phyloP scores from a whole-genome alignment of 208 protist species.

The Zelonia costaricensis region DNA sequence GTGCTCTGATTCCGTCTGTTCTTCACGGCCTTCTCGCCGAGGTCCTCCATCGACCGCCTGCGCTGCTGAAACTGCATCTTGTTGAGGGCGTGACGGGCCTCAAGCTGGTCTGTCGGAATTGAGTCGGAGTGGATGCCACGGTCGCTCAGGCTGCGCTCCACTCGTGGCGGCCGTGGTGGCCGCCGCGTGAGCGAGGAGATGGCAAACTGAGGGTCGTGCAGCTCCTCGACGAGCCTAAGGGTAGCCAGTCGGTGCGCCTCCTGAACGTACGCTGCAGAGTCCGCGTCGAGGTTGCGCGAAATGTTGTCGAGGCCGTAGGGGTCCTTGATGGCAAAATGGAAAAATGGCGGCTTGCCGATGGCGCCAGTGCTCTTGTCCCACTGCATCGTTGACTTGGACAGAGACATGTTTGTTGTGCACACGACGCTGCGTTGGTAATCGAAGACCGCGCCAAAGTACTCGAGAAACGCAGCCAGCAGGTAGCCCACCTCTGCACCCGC shows the following conservation, averaged over 20 bases:
- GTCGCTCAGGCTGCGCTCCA: slow-evolving; percentile 49
- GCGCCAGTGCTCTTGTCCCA: slow-evolving; percentile 56
- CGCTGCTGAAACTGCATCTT: slow-evolving; percentile 83
- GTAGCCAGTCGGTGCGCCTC: slow-evolving; percentile 52
- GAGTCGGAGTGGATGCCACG: slow-evolving; percentile 69
- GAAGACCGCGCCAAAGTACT: slow-evolving; percentile 85
- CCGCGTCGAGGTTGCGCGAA: slow-evolving; percentile 76
- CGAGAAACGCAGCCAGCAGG: slow-evolving; percentile 77
- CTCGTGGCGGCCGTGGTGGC: slow-evolving; percentile 44
- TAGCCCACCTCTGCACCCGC: slow-evolving; percentile 73
- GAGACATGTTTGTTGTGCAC: slow-evolving; percentile 72
- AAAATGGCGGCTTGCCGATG: slow-evolving; percentile 72
- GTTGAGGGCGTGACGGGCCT: slow-evolving; percentile 73
- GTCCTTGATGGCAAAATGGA: slow-evolving; percentile 90
- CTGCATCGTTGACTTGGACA: slow-evolving; percentile 74
- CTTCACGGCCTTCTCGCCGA: slow-evolving; percentile 55
- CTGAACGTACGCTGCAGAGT: slow-evolving; percentile 59
- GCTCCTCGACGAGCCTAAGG: slow-evolving; percentile 37
- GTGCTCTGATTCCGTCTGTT: slow-evolving; percentile 69
- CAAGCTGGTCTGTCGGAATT: slow-evolving; percentile 66
- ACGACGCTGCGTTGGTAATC: slow-evolving; percentile 80
- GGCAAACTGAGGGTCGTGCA: slow-evolving; percentile 46
- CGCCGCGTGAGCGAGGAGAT: slow-evolving; percentile 50
- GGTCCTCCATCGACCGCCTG: slow-evolving; percentile 61
- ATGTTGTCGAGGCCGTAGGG: slow-evolving; percentile 90